Percentiles rank a stretch among this genome's conserved stretches.
phyloP scores from a whole-genome alignment of 495 filamentous ascomycete species.

The Lepraria neglecta region DNA sequence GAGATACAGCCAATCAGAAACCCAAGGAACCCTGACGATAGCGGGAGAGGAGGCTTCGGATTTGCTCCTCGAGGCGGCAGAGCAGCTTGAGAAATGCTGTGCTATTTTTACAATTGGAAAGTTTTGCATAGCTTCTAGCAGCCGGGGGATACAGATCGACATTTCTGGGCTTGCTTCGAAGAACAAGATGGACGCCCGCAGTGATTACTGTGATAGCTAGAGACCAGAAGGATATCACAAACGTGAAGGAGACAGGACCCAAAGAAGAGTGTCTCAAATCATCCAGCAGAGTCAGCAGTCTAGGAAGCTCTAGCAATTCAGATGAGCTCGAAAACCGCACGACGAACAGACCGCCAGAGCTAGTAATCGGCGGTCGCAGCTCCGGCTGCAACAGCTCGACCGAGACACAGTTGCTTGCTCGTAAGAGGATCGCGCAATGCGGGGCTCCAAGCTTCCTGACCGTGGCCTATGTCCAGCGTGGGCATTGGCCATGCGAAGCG shows the following conservation, averaged over 20 bases:
- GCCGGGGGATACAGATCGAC: background rate
- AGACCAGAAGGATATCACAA: no score
- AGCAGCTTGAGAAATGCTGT: constrained; percentile 18
- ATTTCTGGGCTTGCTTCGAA: background rate
- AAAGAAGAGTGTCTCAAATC: no score
- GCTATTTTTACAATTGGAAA: background rate
- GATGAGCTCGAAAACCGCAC: no score
- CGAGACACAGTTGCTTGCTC: background rate
- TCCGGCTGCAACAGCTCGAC: background rate
- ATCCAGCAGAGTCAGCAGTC: no score
- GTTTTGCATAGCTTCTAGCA: background rate
- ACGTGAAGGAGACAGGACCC: no score
- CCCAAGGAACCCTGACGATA: constrained; percentile 70
- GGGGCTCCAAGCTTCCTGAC: background rate
- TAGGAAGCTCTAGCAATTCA: no score
- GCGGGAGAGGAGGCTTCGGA: constrained; percentile 67
- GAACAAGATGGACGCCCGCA: background rate
- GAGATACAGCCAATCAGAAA: constrained; percentile 54
- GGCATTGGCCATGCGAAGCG: background rate
- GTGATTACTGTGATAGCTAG: background rate
- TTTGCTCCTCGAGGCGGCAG: constrained; percentile 47
- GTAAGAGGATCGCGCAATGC: background rate
- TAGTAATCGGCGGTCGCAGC: no score
- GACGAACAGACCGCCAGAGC: no score
- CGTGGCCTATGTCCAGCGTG: background rate